Evolutionary conservation across 257 asterid species (phyloP).

Genomic region (Plantago elongata): DNA sequence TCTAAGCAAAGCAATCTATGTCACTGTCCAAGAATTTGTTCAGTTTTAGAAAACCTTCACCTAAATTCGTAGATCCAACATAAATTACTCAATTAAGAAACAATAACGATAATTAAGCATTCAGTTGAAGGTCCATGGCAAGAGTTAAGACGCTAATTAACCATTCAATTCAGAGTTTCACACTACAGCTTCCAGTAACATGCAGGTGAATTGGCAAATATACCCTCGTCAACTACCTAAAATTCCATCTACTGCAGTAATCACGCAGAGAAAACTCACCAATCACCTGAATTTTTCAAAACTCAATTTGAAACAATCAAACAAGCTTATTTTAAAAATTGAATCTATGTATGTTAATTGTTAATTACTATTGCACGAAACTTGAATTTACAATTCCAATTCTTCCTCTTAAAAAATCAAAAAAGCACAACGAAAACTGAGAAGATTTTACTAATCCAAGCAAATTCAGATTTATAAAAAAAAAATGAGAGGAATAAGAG

Average conservation of each 20-base stretch:
- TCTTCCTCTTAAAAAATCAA: conserved; percentile 5
- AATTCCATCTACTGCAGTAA: conserved; percentile 22
- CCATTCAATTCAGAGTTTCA: no score
- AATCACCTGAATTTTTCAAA: conserved; percentile 14
- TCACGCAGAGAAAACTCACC: conserved; percentile 1
- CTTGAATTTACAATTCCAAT: conserved; percentile 6
- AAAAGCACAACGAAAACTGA: conserved; percentile 4
- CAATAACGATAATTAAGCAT: no score
- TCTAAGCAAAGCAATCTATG: no score
- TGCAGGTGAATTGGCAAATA: conserved; percentile 25
- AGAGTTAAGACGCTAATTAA: no score
- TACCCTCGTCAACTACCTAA: conserved; percentile 29
- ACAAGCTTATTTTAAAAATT: neutral
- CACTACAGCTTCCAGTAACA: no score
- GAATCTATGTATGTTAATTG: conserved; percentile 13
- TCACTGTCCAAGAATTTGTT: no score
- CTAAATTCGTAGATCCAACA: no score
- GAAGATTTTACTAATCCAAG: neutral
- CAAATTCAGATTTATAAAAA: neutral
- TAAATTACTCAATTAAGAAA: no score
- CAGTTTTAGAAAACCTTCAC: no score
- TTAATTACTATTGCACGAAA: conserved; percentile 2
- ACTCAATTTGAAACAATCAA: neutral
- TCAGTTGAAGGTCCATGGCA: no score
- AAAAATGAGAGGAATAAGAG: neutral